Base-by-base conservation (phyloP, 441 rosid genomes). In the Cnidoscolus chayamansa region DNA sequence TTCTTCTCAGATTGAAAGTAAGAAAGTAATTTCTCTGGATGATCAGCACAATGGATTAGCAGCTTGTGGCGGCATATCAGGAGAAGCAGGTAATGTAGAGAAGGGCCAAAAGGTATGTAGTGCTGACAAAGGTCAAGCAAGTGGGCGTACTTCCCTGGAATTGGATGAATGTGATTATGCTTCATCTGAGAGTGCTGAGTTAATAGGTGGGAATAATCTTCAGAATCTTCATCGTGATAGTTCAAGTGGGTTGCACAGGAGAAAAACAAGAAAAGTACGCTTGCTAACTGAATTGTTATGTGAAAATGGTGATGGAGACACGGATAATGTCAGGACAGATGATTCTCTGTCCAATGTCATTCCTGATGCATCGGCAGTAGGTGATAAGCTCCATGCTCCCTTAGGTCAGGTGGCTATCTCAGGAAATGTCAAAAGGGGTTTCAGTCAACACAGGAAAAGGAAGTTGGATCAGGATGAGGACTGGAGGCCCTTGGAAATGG, bases 191-290 rank as follows among this genome's bases (percentile, higher is more conserved):
- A 88, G 88, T 80, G 81, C 81, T 31, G 88, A 87, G 65, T 63
- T 69, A 63, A 65, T 77, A 77, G 66, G 13, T 45, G 72, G 76
- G 58, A 71, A 68, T 70, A 70, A 72, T 48, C 73, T 68, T 37
- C 67, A 55, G 62, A 77, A 74, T 75, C 63, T 56, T 76, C 73
- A 60, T 32, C 66, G 56, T 68, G 82, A 82, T 79, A 77, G 78
- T 65, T 65, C 83, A 68, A 77, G 81, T 61, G 84, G 86, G 68
- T 60, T 71, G 71, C 91, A 78, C 78, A 90, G 89, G 16, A 88
- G 83, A 64, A 92, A 84, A 88, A 61, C 84, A 66, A 84, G 87
- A 59, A 96, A 91, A 79, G 80, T 89, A 68, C 92, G 96, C 69
- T 80, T 86, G 71, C 81, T 96, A 50, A 83, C 89, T 37, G 99